These are phyloP conservation scores for Saccharomyces paradoxus DNA, from an alignment of 805 yeast species.

Conservation along the genomic window DNA sequence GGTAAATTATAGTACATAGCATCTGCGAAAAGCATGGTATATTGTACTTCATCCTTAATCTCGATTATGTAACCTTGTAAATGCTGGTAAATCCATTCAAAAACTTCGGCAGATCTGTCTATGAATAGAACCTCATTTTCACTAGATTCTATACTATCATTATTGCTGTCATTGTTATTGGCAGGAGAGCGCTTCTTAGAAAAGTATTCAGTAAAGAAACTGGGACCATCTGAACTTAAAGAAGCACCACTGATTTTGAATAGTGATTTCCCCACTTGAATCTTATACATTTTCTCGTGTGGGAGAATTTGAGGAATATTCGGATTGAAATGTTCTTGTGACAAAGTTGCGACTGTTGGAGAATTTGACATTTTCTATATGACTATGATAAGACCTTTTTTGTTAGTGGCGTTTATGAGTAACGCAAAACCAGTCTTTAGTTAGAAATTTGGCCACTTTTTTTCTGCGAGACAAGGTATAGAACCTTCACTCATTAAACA, in stretches of 20 bases:
- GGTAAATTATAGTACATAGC: constrained; percentile 63
- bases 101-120: constrained; percentile 67
- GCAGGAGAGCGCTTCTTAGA: constrained; percentile 5
- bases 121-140: constrained; percentile 43
- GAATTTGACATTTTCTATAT: constrained; percentile 1
- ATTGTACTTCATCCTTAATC: constrained; percentile 53
- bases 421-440: not conserved
- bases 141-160: not conserved
- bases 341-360: not conserved
- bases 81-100: constrained; percentile 59
- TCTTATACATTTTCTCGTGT: constrained; percentile 56
- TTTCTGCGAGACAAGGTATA: not conserved
- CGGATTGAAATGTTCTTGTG: constrained; percentile 13
- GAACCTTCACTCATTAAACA: not conserved
- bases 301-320: constrained; percentile 39
- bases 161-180: not conserved
- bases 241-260: constrained; percentile 70
- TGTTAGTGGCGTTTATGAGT: not conserved
- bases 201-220: constrained; percentile 75
- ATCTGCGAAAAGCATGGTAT: constrained; percentile 56
- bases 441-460: not conserved
- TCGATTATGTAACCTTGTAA: constrained; percentile 71
- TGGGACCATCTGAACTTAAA: constrained; percentile 77
- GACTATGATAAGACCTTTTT: not conserved
- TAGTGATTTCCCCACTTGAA: constrained; percentile 58